Evolutionary conservation across 2,329 filamentous ascomycete species (phyloP), one percentile per base, ranked within the genome.

Genomic region (Cladosporium velox): DNA sequence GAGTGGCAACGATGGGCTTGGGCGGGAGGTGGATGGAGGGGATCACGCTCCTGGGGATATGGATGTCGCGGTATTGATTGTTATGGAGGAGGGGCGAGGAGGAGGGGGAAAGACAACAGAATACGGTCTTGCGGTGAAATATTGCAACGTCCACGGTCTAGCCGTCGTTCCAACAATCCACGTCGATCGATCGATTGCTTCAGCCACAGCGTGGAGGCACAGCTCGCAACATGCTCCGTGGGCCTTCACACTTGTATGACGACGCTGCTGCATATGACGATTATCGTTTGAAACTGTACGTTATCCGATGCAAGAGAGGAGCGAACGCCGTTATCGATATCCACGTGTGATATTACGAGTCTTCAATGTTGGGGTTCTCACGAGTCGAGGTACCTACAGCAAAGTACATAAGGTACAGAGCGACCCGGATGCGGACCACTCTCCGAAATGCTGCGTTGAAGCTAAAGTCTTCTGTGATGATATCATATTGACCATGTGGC

Each of bases 1-100:
- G 47, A 41, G 59, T 62, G 59, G 47, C 59, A 18, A 62, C 26
- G 57, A 34, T 57, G 26, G 52, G 30, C 28, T 28, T 18, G 55
- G 55, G 55, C 8, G 8, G 55, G 24, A 3, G 55, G 4, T 18
- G 21, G 2, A 14, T 2, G 26, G 24, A 18, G 57, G 57, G 30
- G n/a, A 28, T 28, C 28, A 12, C 34, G 55, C 3, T 44, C 34
- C 35, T 30, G 57, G 24, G 35, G 6, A 30, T 30, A 4, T 30
- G 11, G 34, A 7, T 35, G 34, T 58, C 11, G 34, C 55, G 18
- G 32, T 32, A 14, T 14, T 54, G 15, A 10, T 55, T 55, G 49
- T 18, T 52, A 32, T 24, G 34, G 55, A 28, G 12, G 55, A 41
- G 21, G 34, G 32, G 57, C 34, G 26, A 38, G 38, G 35, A 21